Evolutionary conservation across 73 alveolate genomes (phyloP).

Genomic region (Stentor coeruleus): DNA sequence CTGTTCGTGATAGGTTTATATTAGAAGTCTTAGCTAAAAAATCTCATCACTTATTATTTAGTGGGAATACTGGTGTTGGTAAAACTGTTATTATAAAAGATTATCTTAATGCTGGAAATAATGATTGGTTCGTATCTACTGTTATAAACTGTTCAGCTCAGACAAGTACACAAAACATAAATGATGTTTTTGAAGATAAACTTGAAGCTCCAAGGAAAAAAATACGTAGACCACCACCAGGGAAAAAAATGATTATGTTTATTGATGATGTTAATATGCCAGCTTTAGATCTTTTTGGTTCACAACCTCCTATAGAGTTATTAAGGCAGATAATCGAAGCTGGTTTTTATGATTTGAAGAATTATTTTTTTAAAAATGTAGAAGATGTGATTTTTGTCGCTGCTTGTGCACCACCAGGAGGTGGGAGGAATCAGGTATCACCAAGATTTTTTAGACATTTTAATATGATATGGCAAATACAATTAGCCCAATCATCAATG

Average conservation of each 20-base stretch:
- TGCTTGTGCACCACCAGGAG: slow-evolving; percentile 99
- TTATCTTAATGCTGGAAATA: slow-evolving; percentile 73
- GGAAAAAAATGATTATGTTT: slow-evolving; percentile 98
- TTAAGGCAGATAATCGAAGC: slow-evolving; percentile 97
- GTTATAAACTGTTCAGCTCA: slow-evolving; percentile 98
- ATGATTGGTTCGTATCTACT: slow-evolving; percentile 82
- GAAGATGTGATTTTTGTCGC: slow-evolving; percentile 96
- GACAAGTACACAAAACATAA: slow-evolving; percentile 91
- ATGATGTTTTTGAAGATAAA: slow-evolving; percentile 95
- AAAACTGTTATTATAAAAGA: slow-evolving; percentile 97
- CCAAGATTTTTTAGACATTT: slow-evolving; percentile 99
- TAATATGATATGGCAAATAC: slow-evolving; percentile 99
- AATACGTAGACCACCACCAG: slow-evolving; percentile 99
- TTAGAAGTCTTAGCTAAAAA: slow-evolving; percentile 82
- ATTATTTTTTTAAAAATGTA: slow-evolving; percentile 90
- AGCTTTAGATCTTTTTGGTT: slow-evolving; percentile 95
- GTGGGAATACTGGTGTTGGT: slow-evolving; percentile 99
- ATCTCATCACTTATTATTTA: slow-evolving; percentile 85
- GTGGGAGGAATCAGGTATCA: slow-evolving; percentile 99
- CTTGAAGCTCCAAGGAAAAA: slow-evolving; percentile 97
- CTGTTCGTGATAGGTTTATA: slow-evolving; percentile 89
- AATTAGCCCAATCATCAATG: slow-evolving; percentile 90
- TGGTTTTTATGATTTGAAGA: slow-evolving; percentile 98
- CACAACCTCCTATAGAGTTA: slow-evolving; percentile 99
- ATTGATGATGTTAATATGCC: slow-evolving; percentile 99